Base-by-base conservation (phyloP, 805 yeast genomes). In the Saccharomycopsis fermentans region DNA sequence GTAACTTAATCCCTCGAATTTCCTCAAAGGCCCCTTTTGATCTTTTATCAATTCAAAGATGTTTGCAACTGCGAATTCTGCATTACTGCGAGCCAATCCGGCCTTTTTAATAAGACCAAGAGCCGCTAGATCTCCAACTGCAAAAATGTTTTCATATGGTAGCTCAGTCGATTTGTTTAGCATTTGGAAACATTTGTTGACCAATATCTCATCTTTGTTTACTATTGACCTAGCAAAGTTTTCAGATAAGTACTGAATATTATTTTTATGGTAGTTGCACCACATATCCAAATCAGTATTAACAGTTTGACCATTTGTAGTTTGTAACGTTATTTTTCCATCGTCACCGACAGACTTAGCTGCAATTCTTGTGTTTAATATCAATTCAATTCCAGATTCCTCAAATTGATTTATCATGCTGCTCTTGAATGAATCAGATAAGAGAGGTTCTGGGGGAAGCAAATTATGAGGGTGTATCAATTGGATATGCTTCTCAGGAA, bases 391-490 rank as follows among this genome's bases (percentile, higher is more conserved):
- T 8, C 70, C 71, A 3, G 35, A n/a, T 24, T 43, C 53, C 9
- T 37, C 52, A 2, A 69, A 37, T 24, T 60, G 57, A 11, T 58
- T 39, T 12, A 55, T 52, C 48, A 66, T 26, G n/a, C 50, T 40
- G 19, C 55, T 37, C 40, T 64, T 67, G 57, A 68, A 65, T 36
- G 60, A 63, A 6, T 61, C 60, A 6, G 69, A 55, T 4, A 69
- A 62, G 57, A 54, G 61, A 2, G 69, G 66, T 60, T 74, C 77
- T 1, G 77, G 76, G 2, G 79, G 79, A n/a, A 75, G 67, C 17
- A 59, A 57, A 0, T 66, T 65, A 62, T 76, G 76, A 6, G 80
- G 79, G 63, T 76, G 80, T 8, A 76, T 66, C 57, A 76, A 64
- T 4, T 60, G 67, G 11, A 79, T 74, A 60, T 76, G 74, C 43